Evolutionary conservation across 768 basidiomycete species (phyloP).

Genomic region (Lentinula boryana): DNA sequence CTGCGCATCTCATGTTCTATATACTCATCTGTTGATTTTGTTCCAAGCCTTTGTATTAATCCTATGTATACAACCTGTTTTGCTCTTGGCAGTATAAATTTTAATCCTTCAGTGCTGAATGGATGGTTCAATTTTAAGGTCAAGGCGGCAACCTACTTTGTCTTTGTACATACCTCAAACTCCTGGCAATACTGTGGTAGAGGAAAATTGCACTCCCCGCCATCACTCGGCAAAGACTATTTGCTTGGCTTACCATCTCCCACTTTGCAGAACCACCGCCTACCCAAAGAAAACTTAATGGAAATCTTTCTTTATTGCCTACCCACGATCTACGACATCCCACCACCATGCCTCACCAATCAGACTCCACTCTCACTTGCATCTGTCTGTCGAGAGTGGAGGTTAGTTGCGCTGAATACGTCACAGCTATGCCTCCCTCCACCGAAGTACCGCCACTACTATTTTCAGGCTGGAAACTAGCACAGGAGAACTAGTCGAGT

Average conservation of each 20-base stretch:
- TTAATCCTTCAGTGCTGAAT: no score
- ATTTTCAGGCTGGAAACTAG: slow-evolving; percentile 73
- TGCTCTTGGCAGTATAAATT: no score
- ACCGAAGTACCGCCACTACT: slow-evolving; percentile 47
- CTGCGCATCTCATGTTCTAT: no score
- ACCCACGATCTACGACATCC: background rate
- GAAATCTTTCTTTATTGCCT: background rate
- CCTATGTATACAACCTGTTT: no score
- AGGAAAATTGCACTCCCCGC: background rate
- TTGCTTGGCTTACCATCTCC: background rate
- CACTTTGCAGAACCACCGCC: background rate
- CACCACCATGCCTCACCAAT: background rate
- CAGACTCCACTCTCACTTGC: background rate
- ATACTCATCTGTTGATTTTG: no score
- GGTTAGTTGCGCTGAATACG: background rate
- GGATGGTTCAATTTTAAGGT: no score
- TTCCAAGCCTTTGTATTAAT: no score
- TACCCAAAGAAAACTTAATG: background rate
- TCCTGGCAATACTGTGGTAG: background rate
- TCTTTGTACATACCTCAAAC: no score
- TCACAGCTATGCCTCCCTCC: background rate
- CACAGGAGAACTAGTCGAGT: slow-evolving; percentile 74
- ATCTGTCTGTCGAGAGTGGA: background rate
- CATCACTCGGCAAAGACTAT: background rate
- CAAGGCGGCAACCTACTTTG: no score